Percentiles rank a stretch among this genome's conserved stretches.
These are phyloP conservation scores for Bimuria novae-zelandiae DNA, from an alignment of 2,329 filamentous ascomycete genomes.

Conservation along the genomic window DNA sequence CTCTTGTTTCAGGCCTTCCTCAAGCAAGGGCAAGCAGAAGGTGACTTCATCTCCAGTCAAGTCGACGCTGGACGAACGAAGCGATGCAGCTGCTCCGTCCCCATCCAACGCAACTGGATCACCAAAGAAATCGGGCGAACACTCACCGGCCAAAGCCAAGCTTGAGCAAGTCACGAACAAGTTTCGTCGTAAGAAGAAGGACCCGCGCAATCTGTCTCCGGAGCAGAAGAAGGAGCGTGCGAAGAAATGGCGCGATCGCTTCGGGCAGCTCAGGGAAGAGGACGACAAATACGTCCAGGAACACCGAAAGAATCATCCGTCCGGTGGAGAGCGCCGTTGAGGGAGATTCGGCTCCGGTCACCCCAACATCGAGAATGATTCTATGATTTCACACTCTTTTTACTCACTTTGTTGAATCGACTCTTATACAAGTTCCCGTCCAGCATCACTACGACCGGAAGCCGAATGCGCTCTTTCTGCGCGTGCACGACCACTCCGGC, in stretches of 20 bases:
- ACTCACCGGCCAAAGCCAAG: constrained; percentile 52
- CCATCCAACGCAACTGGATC: constrained; percentile 31
- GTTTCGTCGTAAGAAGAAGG: constrained; percentile 47
- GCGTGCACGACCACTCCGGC: not conserved
- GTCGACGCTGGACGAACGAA: constrained; percentile 12
- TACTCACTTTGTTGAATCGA: constrained; percentile 2
- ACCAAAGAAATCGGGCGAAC: constrained; percentile 43
- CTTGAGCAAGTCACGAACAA: constrained; percentile 54
- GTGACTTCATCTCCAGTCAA: constrained; percentile 30
- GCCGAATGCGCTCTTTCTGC: not conserved
- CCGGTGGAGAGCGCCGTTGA: constrained; percentile 10
- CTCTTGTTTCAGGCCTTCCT: constrained; percentile 38
- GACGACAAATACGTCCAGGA: constrained; percentile 36
- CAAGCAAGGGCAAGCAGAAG: constrained; percentile 41
- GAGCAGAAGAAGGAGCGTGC: constrained; percentile 43
- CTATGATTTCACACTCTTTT: not conserved
- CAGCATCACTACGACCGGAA: constrained; percentile 3
- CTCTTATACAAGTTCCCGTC: not conserved
- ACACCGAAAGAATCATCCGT: constrained; percentile 25
- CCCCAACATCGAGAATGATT: not conserved
- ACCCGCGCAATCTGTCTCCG: constrained; percentile 41
- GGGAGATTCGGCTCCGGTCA: not conserved
- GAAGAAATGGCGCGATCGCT: constrained; percentile 44
- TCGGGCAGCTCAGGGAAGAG: constrained; percentile 37
- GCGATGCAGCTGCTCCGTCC: constrained; percentile 26